Evolutionary conservation across 2,329 filamentous ascomycete genomes (phyloP), one percentile per base, ranked within the genome.

Genomic region (Paecilomyces formosus): DNA sequence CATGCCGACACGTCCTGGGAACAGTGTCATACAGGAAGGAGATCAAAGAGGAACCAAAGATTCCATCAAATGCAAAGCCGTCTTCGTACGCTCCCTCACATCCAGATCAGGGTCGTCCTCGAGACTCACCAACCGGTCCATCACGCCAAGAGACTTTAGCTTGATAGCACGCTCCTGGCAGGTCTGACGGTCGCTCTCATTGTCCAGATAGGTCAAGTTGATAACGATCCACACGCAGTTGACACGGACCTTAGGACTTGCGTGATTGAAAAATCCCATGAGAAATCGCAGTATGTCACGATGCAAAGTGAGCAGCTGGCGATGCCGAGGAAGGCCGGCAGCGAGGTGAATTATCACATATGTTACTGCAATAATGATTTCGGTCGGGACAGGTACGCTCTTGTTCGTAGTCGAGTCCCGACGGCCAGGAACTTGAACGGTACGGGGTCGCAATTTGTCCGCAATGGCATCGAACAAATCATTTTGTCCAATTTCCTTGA

Each of bases 281-380:
- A 96, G 79, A 54, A 88, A 82, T 66, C 83, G 85, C 60, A 97
- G 80, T 3, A 97, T 79, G 12, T 88, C 83, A 1, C 85, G 88
- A 72, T 97, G 92, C 2, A 86, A 81, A 56, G 95, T 85, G 11
- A 96, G 80, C 15, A 90, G 76, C 68, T 92, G 86, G 57, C 91
- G 86, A 73, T 97, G 91, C 30, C 84, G 82, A 2, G 91, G 86
- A 12, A 87, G 80, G 63, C 90, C 90, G 9, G 92, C 93, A 18
- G 92, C 91, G 66, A 97, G 85, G 75, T 97, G 92, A 13, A 94
- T 88, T 54, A 97, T 81, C 58, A 97, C 87, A 70, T 87, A 94
- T 28, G 91, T 85, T 11, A 93, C 88, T 2, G 89, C 83, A 66
- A 85, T 83, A 55, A 97, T 82, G 61, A 97, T 88, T 72, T 90